These are phyloP conservation scores for Botrytis deweyae DNA, from an alignment of 2,329 filamentous ascomycete species.

Conservation along the genomic window DNA sequence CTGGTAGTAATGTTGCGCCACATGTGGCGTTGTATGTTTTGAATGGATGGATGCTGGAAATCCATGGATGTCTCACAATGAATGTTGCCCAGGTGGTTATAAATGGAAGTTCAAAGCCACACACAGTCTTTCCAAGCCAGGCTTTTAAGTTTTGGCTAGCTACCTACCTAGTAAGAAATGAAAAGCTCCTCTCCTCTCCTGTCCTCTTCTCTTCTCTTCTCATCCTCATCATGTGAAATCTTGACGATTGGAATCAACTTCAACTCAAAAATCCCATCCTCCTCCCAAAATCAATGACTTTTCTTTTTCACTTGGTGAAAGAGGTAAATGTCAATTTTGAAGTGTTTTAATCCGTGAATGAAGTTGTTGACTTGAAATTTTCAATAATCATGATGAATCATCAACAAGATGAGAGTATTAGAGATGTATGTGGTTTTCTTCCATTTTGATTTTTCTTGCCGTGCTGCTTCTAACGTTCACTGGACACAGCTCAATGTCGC, in stretches of 20 bases:
- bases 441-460: not conserved
- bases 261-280: not conserved
- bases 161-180: not conserved
- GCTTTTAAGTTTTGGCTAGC: not conserved
- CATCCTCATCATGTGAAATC: constrained; percentile 9
- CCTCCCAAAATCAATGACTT: constrained; percentile 11
- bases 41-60: too few relatives aligned
- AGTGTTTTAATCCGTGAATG: not conserved
- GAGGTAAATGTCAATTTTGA: constrained; percentile 5
- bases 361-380: not conserved
- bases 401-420: constrained; percentile 19
- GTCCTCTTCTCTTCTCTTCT: not conserved
- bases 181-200: not conserved
- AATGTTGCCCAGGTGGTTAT: not conserved
- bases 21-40: not conserved
- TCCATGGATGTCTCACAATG: not conserved
- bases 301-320: constrained; percentile 8
- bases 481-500: constrained; percentile 16
- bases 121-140: not conserved
- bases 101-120: not conserved
- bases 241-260: not conserved
- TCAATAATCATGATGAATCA: constrained; percentile 17
- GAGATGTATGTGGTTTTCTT: constrained; percentile 8
- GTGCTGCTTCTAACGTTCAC: not conserved
- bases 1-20: not conserved